Conservation (phyloP, 768 basidiomycete genomes). For the Amylocystis lapponica region DNA sequence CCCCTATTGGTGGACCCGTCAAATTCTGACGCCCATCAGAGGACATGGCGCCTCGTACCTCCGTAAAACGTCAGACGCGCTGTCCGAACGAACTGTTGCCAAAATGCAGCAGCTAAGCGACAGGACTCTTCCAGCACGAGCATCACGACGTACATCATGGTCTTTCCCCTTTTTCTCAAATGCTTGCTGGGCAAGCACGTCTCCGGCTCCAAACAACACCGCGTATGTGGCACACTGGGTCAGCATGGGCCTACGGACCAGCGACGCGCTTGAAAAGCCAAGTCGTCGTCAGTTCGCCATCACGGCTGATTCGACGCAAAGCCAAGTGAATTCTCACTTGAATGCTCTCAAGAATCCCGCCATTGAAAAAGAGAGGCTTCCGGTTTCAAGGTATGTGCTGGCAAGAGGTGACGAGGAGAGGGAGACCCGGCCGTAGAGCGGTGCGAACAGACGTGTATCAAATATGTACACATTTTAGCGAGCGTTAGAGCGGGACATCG, state of each 20-base stretch:
- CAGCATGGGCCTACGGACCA: constrained; percentile 57
- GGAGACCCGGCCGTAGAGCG: no score
- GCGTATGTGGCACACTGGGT: constrained; percentile 62
- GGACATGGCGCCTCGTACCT: constrained; percentile 33
- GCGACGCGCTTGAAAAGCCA: constrained; percentile 39
- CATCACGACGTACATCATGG: constrained; percentile 60
- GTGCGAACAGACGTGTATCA: no score
- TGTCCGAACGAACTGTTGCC: constrained; percentile 47
- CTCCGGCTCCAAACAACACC: constrained; percentile 67
- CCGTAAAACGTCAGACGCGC: constrained; percentile 68
- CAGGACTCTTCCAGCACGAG: neutral
- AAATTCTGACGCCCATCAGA: neutral
- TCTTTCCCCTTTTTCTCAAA: constrained; percentile 65
- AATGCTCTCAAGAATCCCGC: constrained; percentile 21
- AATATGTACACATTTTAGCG: no score
- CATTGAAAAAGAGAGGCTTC: no score
- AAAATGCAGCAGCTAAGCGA: neutral
- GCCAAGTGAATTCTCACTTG: no score
- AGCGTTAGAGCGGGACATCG: no score
- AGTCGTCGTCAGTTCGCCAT: constrained; percentile 15
- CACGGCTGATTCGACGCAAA: neutral
- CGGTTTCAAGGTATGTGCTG: no score
- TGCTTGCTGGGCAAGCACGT: constrained; percentile 81
- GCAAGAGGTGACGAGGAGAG: no score
- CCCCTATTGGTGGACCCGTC: constrained; percentile 33